A percentile compares a stretch with the other conserved stretches of the same genome.
phyloP scores from a whole-genome alignment of 768 basidiomycete genomes.

The Gloeostereum incarnatum region DNA sequence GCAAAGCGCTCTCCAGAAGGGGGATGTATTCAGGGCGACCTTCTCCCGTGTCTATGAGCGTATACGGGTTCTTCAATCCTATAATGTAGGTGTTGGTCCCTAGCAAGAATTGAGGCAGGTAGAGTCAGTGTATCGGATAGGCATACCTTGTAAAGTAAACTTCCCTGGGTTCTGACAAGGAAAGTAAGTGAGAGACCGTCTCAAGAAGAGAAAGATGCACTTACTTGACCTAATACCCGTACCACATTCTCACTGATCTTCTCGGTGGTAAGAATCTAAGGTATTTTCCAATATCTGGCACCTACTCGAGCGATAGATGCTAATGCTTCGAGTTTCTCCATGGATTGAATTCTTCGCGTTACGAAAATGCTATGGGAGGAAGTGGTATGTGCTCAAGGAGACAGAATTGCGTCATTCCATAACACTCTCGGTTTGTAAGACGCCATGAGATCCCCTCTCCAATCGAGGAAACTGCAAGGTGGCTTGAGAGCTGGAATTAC shows the following conservation, averaged over 20 bases:
- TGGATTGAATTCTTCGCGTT: no score
- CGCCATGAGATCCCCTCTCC: no score
- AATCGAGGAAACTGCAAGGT: no score
- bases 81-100: conserved; percentile 90
- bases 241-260: conserved; percentile 67
- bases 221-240: conserved; percentile 70
- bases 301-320: no score
- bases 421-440: no score
- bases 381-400: no score
- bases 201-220: conserved; percentile 7
- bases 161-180: conserved; percentile 69
- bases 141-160: conserved; percentile 75
- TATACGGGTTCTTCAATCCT: conserved; percentile 60
- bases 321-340: no score
- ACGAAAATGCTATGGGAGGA: no score
- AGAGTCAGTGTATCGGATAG: background rate
- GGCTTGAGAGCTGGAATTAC: no score
- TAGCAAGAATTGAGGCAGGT: conserved; percentile 15
- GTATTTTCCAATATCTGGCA: no score
- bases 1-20: conserved; percentile 53
- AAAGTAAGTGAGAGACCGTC: conserved; percentile 1
- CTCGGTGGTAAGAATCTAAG: no score
- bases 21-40: conserved; percentile 61
- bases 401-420: no score
- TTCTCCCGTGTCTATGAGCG: conserved; percentile 80